A percentile compares a stretch with the other conserved stretches of the same genome.
Evolutionary conservation across 768 basidiomycete species (phyloP).

Genomic region (Calocera cornea): DNA sequence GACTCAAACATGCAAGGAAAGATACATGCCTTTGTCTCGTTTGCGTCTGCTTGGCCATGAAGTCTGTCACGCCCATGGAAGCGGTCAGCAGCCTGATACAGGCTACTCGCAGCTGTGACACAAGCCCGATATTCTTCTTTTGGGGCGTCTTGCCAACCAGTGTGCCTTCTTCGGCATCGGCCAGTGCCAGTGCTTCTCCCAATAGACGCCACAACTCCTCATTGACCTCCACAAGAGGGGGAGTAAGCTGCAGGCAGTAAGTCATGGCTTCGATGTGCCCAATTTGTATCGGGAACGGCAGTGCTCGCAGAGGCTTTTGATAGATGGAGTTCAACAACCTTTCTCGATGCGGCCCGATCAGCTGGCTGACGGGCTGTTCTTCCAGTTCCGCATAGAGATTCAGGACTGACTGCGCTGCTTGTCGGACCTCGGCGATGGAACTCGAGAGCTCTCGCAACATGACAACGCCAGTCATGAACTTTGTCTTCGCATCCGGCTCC

Average conservation of each 20-base stretch:
- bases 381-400: slow-evolving; percentile 61
- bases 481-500: slow-evolving; percentile 8
- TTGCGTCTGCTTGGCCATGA: slow-evolving; percentile 70
- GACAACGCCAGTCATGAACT: slow-evolving; percentile 10
- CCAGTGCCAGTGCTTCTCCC: slow-evolving; percentile 86
- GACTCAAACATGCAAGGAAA: neutral
- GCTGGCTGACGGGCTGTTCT: slow-evolving; percentile 54
- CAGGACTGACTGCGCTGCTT: slow-evolving; percentile 71
- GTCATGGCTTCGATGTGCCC: slow-evolving; percentile 96
- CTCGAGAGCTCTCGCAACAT: slow-evolving; percentile 72
- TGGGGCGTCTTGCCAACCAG: slow-evolving; percentile 60
- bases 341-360: slow-evolving; percentile 75
- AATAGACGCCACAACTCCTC: slow-evolving; percentile 84
- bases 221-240: slow-evolving; percentile 79
- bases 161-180: slow-evolving; percentile 86
- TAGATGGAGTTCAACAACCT: slow-evolving; percentile 81
- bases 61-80: slow-evolving; percentile 88
- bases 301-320: slow-evolving; percentile 88
- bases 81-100: slow-evolving; percentile 89
- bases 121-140: slow-evolving; percentile 65
- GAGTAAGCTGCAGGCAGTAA: slow-evolving; percentile 78
- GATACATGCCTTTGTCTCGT: slow-evolving; percentile 64
- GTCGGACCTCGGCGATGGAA: slow-evolving; percentile 70
- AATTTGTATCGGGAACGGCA: slow-evolving; percentile 90
- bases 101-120: slow-evolving; percentile 81